Conservation (phyloP, 1,284 basidiomycete species). For the Ceratobasidium sp. region DNA sequence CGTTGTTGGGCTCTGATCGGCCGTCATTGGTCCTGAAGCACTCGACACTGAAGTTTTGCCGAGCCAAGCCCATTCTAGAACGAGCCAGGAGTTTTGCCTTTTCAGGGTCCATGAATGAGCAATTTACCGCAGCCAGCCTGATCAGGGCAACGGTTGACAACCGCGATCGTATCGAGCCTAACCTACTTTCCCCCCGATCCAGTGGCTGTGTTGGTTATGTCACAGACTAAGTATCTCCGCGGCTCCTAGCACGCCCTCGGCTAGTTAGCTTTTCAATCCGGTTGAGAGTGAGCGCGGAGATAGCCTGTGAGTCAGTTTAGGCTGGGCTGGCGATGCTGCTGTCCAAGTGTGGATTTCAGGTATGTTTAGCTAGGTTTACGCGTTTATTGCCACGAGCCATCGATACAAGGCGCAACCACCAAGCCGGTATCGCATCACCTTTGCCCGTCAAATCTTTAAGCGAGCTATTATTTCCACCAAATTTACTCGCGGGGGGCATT, state of each 20-base stretch:
- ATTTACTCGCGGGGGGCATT: slow-evolving; percentile 10
- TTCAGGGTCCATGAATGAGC: slow-evolving; percentile 14
- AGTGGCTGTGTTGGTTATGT: slow-evolving; percentile 29
- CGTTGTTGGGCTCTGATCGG: slow-evolving; percentile 19
- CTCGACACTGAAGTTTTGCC: slow-evolving; percentile 24
- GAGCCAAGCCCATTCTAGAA: slow-evolving; percentile 17
- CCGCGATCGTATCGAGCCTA: slow-evolving; percentile 40
- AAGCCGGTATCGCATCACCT: neutral
- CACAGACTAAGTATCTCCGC: slow-evolving; percentile 14
- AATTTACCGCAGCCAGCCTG: slow-evolving; percentile 8
- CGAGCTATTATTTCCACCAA: slow-evolving; percentile 1
- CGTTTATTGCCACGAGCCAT: neutral
- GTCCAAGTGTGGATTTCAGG: too few species aligned
- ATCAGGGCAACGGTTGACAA: slow-evolving; percentile 38
- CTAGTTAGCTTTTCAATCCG: too few species aligned
- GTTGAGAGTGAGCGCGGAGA: too few species aligned
- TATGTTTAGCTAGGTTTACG: too few species aligned
- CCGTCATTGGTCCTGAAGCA: slow-evolving; percentile 42
- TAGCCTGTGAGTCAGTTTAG: too few species aligned
- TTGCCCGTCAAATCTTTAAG: slow-evolving; percentile 2
- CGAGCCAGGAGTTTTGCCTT: slow-evolving; percentile 36
- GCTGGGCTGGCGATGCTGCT: too few species aligned
- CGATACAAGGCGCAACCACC: slow-evolving; percentile 13
- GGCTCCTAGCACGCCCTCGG: neutral
- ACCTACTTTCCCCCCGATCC: slow-evolving; percentile 36